Conservation (phyloP, 2,329 filamentous ascomycete species). For the Tolypocladium guangdongense region DNA sequence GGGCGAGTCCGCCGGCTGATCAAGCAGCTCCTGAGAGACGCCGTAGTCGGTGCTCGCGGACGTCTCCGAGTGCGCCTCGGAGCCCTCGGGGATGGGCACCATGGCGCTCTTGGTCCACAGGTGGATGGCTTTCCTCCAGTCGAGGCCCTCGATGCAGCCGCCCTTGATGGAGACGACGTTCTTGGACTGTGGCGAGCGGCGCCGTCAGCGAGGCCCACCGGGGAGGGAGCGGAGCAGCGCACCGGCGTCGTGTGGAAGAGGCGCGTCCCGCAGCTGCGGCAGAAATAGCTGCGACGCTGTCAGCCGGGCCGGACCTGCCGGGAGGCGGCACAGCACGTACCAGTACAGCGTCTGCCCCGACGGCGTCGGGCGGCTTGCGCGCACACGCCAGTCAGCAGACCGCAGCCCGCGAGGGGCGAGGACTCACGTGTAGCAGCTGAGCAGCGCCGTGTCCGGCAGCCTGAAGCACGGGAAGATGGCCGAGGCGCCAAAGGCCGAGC, state of each 20-base stretch:
- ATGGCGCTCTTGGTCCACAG: conserved; percentile 59
- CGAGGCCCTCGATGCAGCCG: conserved; percentile 52
- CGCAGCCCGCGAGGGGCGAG: neutral
- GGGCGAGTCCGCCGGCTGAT: conserved; percentile 29
- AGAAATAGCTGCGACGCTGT: conserved; percentile 44
- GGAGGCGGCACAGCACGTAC: conserved; percentile 19
- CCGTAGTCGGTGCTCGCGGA: conserved; percentile 33
- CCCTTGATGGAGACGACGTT: conserved; percentile 55
- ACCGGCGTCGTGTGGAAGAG: conserved; percentile 51
- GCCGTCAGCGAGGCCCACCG: neutral
- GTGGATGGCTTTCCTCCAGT: conserved; percentile 51
- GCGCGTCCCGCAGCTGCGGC: conserved; percentile 53
- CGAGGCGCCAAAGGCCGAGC: conserved; percentile 56
- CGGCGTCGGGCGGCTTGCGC: conserved; percentile 40
- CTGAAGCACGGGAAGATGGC: conserved; percentile 60
- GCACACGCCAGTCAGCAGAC: neutral
- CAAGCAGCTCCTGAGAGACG: conserved; percentile 31
- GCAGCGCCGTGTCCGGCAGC: conserved; percentile 35
- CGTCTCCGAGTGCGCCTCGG: conserved; percentile 44
- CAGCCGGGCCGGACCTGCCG: neutral
- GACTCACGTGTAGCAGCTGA: conserved; percentile 47
- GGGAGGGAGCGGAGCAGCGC: conserved; percentile 11
- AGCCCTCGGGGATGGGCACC: conserved; percentile 56
- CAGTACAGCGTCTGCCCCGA: conserved; percentile 48
- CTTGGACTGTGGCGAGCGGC: neutral